phyloP scores from a whole-genome alignment of 805 yeast species.

The Teunomyces pallodes region DNA sequence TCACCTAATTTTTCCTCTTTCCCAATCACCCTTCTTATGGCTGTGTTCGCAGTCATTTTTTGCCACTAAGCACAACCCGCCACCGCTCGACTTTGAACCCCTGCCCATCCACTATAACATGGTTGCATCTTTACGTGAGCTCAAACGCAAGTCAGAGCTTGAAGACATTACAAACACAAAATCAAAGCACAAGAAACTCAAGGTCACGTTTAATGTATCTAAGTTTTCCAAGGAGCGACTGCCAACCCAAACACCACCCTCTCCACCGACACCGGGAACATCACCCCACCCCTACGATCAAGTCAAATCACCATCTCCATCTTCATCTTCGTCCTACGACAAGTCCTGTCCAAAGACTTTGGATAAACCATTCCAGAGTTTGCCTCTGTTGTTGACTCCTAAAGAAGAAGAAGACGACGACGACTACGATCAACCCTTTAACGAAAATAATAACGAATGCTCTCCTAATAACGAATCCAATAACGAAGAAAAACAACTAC shows the following conservation, averaged over 20 bases:
- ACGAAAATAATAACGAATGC: slow-evolving; percentile 4
- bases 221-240: neutral
- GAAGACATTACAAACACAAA: slow-evolving; percentile 23
- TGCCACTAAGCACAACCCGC: slow-evolving; percentile 3
- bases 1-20: neutral
- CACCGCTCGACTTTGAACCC: slow-evolving; percentile 1
- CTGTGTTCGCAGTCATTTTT: neutral
- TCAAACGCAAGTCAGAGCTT: slow-evolving; percentile 34
- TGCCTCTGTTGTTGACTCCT: slow-evolving; percentile 39
- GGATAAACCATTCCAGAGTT: slow-evolving; percentile 25
- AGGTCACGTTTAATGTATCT: slow-evolving; percentile 12
- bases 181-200: slow-evolving; percentile 22
- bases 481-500: slow-evolving; percentile 5
- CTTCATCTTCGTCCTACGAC: slow-evolving; percentile 23
- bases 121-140: slow-evolving; percentile 34
- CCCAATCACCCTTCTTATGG: neutral
- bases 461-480: neutral
- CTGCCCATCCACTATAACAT: slow-evolving; percentile 12
- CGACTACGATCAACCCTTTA: slow-evolving; percentile 1
- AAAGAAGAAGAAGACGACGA: slow-evolving; percentile 36
- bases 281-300: slow-evolving; percentile 2
- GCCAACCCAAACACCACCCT: slow-evolving; percentile 1
- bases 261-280: slow-evolving; percentile 4
- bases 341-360: slow-evolving; percentile 14
- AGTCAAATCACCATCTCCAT: neutral